Evolutionary conservation across 1,139 yeast species (phyloP), one percentile per base, ranked within the genome.

Genomic region (Lodderomyces theae): DNA sequence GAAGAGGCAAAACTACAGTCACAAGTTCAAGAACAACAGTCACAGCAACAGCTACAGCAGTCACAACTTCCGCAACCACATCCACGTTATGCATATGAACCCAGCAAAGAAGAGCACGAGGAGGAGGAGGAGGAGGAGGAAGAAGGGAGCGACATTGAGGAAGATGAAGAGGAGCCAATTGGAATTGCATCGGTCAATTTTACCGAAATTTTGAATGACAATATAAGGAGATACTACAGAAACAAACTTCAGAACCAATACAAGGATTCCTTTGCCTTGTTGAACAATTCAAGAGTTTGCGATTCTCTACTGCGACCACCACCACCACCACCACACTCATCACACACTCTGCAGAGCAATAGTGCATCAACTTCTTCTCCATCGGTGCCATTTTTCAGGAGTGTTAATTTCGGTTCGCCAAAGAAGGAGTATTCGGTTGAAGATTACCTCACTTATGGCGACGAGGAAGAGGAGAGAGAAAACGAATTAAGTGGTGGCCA

Each of bases 121-220:
- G 43, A 41, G 12, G 41, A 43, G 2, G 43, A 45, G 13, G 49
- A 44, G 13, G 23, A 33, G 7, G 46, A 40, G 3, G 42, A 40
- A 13, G 43, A 19, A 19, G 22, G 8, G 22, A n/a, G n/a, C n/a
- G n/a, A n/a, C n/a, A n/a, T n/a, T n/a, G 41, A 39, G 17, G 41
- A 43, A 22, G 45, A 42, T 21, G 42, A 43, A 16, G 42, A 44
- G 2, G 45, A 47, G 10, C 43, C 45, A 24, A 34, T 41, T 34
- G 50, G 48, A 26, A 47, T 51, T 33, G 50, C 53, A n/a, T 57
- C 67, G 4, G 59, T 63, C 39, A 65, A 68, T 47, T 68, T 69
- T 51, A 64, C 69, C 22, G 61, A 67, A 51, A 64, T 68, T 22
- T 56, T 69, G 45, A 67, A 69, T 43, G 77, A 70, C 34, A 68